These are phyloP conservation scores for Ambrosia trifida DNA, from an alignment of 129 eudicot genomes.

Conservation along the genomic window DNA sequence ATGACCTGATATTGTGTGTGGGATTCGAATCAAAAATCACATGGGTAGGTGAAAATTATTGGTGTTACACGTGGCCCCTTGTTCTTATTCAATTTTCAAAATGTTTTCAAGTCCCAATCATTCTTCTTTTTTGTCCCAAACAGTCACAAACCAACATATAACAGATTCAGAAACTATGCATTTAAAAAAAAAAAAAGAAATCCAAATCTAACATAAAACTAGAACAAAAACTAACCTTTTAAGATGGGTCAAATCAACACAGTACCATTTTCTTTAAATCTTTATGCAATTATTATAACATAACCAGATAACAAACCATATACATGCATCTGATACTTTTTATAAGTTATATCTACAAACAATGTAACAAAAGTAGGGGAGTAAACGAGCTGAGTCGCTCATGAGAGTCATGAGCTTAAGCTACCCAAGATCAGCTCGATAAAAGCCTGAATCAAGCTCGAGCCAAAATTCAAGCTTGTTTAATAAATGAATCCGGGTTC, in stretches of 20 bases:
- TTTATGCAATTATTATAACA: not conserved
- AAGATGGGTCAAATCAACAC: slow-evolving; percentile 10
- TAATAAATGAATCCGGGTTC: not conserved
- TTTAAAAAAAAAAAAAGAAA: not conserved
- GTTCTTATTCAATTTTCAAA: not conserved
- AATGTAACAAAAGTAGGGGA: not conserved
- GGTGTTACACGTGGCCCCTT: slow-evolving; percentile 10
- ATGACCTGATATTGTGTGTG: slow-evolving; percentile 9
- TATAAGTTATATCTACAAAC: not conserved
- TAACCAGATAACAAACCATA: not conserved
- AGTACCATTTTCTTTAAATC: slow-evolving; percentile 3
- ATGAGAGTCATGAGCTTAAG: too few relatives aligned
- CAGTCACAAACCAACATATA: slow-evolving; percentile 1
- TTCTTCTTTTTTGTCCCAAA: not conserved
- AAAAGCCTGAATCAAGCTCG: too few relatives aligned
- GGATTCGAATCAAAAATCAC: slow-evolving; percentile 14
- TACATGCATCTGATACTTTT: not conserved
- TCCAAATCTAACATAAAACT: not conserved
- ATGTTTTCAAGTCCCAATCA: slow-evolving; percentile 13
- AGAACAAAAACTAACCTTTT: slow-evolving; percentile 4
- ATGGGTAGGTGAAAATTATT: slow-evolving; percentile 23
- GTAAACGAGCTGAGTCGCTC: too few relatives aligned
- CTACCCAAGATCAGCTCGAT: too few relatives aligned
- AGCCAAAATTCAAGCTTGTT: too few relatives aligned
- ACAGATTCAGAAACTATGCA: not conserved